Evolutionary conservation across 371 early-diverging fungal genomes (phyloP), one percentile per base, ranked within the genome.

Genomic region (Mortierella sp.): DNA sequence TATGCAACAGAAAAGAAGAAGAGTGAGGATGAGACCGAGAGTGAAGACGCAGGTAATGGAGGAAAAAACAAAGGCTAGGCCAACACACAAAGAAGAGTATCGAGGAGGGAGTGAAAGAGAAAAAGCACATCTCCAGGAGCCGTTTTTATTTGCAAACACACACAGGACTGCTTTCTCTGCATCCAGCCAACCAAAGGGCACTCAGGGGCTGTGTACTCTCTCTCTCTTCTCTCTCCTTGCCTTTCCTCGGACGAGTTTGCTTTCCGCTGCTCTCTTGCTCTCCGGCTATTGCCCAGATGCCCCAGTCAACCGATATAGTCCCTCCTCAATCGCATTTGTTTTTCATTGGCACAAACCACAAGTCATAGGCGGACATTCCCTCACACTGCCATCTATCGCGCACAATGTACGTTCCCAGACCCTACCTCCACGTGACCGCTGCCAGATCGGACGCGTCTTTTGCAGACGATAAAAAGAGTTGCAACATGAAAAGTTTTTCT

Each of bases 401-500:
- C 28, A 4, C 55, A 26, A 54, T 54, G 55, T 40, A 3, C 64
- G 64, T 64, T 21, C 10, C 8, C 16, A 31, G 19, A 21, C 1
- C 13, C 37, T 64, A 10, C 64, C 5, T 64, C 5, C 64, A 64
- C 64, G 64, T 64, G 64, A 64, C 9, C 2, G 0, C 21, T 2
- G 14, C 51, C 21, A 4, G 21, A 8, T 21, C 50, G 34, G 28
- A 71, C 53, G 76, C 43, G 26, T 54, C 59, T 40, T 31, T 40
- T 37, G 37, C 2, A n/a, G 13, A 24, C 8, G 19, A 28, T 28
- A 64, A 69, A 69, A 37, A 57, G 19, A 54, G 19, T 69, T 31
- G 59, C 44, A 31, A 8, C 34, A 24, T 53, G 43, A 72, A 28
- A 50, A 69, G n/a, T 53, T 59, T 59, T 13, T 21, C 61, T 79